Evolutionary conservation across 176 grass and related monocot species (phyloP).

Genomic region (Aegilops tauschii): DNA sequence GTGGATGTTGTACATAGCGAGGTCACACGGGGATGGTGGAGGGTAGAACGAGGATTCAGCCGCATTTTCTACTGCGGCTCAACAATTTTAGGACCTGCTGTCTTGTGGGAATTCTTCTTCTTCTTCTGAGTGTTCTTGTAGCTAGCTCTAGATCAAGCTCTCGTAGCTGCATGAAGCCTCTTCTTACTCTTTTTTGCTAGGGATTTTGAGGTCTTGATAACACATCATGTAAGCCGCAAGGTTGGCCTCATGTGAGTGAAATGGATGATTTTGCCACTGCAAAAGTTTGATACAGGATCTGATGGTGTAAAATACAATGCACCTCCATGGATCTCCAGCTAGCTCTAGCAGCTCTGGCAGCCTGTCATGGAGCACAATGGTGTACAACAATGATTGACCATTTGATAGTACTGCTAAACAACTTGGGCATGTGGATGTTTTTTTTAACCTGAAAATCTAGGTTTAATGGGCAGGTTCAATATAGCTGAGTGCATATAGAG

Average conservation of each 20-base stretch:
- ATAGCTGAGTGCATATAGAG: not conserved
- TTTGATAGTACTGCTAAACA: not conserved
- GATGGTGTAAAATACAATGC: not conserved
- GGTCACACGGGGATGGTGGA: not conserved
- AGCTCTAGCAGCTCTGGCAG: not conserved
- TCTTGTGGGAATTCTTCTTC: not conserved
- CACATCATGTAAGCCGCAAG: conserved; percentile 49
- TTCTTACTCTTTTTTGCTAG: not conserved
- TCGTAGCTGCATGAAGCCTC: conserved; percentile 7
- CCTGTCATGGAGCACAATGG: not conserved
- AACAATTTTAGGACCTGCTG: conserved; percentile 35
- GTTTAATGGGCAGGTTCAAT: not conserved
- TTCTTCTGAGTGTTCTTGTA: not conserved
- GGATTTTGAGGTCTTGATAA: conserved; percentile 16
- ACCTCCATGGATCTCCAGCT: not conserved
- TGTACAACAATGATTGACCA: not conserved
- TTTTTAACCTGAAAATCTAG: not conserved
- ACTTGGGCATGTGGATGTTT: not conserved
- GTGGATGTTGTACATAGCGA: conserved; percentile 33
- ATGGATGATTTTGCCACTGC: conserved; percentile 2
- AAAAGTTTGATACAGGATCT: not conserved
- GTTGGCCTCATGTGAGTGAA: conserved; percentile 17
- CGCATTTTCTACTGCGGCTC: conserved; percentile 33
- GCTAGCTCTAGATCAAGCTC: conserved; percentile 38
- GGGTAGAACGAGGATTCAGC: conserved; percentile 20